Base-by-base conservation (phyloP, 2,329 filamentous ascomycete species). In the Calonectria naviculata region DNA sequence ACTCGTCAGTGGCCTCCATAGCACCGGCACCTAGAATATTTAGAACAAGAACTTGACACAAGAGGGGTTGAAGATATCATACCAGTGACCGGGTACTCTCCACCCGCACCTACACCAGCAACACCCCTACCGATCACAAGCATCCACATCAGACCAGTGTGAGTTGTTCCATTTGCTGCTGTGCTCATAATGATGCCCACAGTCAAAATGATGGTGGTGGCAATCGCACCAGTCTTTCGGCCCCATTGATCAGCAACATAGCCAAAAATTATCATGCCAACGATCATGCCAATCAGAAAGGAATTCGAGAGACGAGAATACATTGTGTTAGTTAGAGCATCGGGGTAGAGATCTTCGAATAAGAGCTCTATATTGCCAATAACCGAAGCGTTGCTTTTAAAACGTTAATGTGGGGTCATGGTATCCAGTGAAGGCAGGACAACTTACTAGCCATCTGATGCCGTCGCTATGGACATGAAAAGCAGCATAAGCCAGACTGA, bases 231-330 rank as follows among this genome's bases (percentile, higher is more conserved):
- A 1, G 83, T 87, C 42, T 84, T 83, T 38, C 87, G 82, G 17
- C 87, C 87, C 7, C 89, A 74, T 21, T 84, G 83, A 73, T 88
- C 87, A 71, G 87, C 86, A 7, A 87, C 76, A 10, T 85, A 79
- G 9, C 88, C 87, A 68, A 90, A 89, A 72, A 85, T 80, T 6
- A 90, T 78, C 84, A 89, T 90, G 58, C 89, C 89, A 58, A 89
- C 80, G 66, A 89, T 88, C 78, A 88, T 85, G 56, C 89, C 89
- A 61, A 90, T 85, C 7, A 90, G 81, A 71, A 87, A 88, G 1
- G 88, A 85, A 74, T 90, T 90, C 31, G 86, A 87, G 4, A 91
- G 84, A 8, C 88, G 83, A 2, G 85, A 83, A 75, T 87, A 87
- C 75, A 88, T 86, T 8, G 81, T 74, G 10, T 78, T 80, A 21